Conservation (phyloP, 768 basidiomycete species). For the Rhizopogon rudus region DNA sequence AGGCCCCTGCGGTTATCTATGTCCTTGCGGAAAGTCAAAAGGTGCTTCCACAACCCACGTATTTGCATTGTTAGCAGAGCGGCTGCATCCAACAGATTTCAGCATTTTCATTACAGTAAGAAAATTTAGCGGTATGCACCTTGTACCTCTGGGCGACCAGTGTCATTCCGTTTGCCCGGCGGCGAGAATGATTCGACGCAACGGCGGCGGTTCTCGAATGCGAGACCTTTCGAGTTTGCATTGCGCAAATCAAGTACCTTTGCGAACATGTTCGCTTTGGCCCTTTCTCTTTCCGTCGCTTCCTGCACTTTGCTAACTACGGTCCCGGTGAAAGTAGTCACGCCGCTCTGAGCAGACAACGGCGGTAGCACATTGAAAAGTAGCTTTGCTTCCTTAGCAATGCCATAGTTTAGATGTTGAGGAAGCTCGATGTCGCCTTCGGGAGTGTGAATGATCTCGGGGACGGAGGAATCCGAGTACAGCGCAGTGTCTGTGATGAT, state of each 20-base stretch:
- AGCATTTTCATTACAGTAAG: not conserved
- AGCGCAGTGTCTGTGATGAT: conserved; percentile 55
- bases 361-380: conserved; percentile 67
- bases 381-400: conserved; percentile 50
- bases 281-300: conserved; percentile 30
- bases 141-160: conserved; percentile 88
- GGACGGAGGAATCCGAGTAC: conserved; percentile 14
- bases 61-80: conserved; percentile 86
- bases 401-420: conserved; percentile 55
- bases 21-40: conserved; percentile 66
- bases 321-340: conserved; percentile 13
- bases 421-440: conserved; percentile 46
- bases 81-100: conserved; percentile 39
- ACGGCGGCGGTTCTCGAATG: conserved; percentile 79
- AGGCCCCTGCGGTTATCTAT: conserved; percentile 74
- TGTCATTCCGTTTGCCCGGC: conserved; percentile 59
- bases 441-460: conserved; percentile 21
- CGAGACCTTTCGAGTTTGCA: conserved; percentile 81
- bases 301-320: conserved; percentile 16
- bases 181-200: conserved; percentile 78
- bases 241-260: conserved; percentile 80
- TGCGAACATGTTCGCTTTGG: conserved; percentile 55
- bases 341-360: conserved; percentile 35
- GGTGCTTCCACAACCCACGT: conserved; percentile 74
- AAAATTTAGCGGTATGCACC: conserved; percentile 46